Conservation (phyloP, 805 yeast species). For the Wickerhamomyces alni region DNA sequence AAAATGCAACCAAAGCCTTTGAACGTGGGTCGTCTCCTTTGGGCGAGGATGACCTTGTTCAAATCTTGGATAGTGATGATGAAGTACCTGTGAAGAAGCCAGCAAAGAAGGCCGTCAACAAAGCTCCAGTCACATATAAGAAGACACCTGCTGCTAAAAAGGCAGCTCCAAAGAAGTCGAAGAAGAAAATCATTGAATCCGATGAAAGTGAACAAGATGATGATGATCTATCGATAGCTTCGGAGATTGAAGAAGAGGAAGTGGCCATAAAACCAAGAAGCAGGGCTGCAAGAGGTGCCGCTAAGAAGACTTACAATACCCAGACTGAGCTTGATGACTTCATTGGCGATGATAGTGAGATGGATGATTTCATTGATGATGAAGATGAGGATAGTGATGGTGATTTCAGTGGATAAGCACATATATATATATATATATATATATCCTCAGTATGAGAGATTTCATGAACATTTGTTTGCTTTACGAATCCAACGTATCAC, state of each 20-base stretch:
- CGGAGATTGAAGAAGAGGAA: constrained; percentile 4
- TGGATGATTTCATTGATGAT: constrained; percentile 4
- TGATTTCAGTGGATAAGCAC: constrained; percentile 7
- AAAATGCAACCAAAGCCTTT: constrained; percentile 5
- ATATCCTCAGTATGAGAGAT: no score
- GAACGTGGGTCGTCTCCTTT: constrained; percentile 2
- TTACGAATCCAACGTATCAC: no score
- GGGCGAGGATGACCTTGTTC: constrained; percentile 4
- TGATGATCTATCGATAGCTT: constrained; percentile 5
- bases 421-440: no score
- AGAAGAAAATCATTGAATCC: constrained; percentile 6
- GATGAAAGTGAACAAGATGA: constrained; percentile 8
- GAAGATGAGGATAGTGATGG: constrained; percentile 9
- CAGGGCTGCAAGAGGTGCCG: constrained; percentile 16
- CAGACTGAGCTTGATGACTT: constrained; percentile 4
- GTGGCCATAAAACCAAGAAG: constrained; percentile 7
- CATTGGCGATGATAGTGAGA: background rate
- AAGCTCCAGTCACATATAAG: constrained; percentile 1
- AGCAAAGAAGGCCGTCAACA: constrained; percentile 10
- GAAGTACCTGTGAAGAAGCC: constrained; percentile 8
- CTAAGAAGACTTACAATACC: constrained; percentile 9
- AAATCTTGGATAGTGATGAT: constrained; percentile 1
- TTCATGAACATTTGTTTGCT: no score
- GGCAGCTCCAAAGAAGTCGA: constrained; percentile 1
- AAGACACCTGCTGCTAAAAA: constrained; percentile 7